These are phyloP conservation scores for Trichoderma sp. DNA, from an alignment of 2,329 filamentous ascomycete species.

Conservation along the genomic window DNA sequence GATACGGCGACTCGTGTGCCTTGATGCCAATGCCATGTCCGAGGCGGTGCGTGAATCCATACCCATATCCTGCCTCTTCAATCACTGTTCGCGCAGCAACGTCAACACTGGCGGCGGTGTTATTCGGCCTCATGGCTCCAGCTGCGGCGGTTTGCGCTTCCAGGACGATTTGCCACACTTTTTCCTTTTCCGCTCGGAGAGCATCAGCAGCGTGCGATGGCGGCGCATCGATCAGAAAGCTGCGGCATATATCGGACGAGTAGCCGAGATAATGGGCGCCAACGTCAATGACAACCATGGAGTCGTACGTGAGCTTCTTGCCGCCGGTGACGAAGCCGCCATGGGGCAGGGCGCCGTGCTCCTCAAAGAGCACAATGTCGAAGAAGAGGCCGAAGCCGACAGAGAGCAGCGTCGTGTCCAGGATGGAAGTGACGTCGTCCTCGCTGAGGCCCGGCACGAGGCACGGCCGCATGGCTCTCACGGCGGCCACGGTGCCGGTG, in stretches of 20 bases:
- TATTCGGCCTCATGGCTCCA: slow-evolving; percentile 50
- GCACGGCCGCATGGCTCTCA: slow-evolving; percentile 58
- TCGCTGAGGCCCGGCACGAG: slow-evolving; percentile 60
- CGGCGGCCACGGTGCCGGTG: slow-evolving; percentile 62
- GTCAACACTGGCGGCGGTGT: slow-evolving; percentile 61
- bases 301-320: slow-evolving; percentile 19
- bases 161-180: slow-evolving; percentile 62
- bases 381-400: slow-evolving; percentile 61
- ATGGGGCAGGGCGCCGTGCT: slow-evolving; percentile 55
- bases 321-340: slow-evolving; percentile 52
- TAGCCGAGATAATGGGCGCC: slow-evolving; percentile 64
- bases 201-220: slow-evolving; percentile 29
- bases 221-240: slow-evolving; percentile 54
- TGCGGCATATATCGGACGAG: slow-evolving; percentile 64
- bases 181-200: slow-evolving; percentile 51
- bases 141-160: slow-evolving; percentile 61
- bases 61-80: slow-evolving; percentile 48
- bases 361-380: slow-evolving; percentile 62
- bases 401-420: slow-evolving; percentile 57
- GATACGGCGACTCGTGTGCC: slow-evolving; percentile 64
- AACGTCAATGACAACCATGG: slow-evolving; percentile 57
- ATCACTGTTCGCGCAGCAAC: slow-evolving; percentile 62
- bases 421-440: slow-evolving; percentile 55
- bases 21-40: slow-evolving; percentile 69
- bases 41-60: slow-evolving; percentile 59